These are phyloP conservation scores for Panus rudis DNA, from an alignment of 768 basidiomycete species.

Conservation along the genomic window DNA sequence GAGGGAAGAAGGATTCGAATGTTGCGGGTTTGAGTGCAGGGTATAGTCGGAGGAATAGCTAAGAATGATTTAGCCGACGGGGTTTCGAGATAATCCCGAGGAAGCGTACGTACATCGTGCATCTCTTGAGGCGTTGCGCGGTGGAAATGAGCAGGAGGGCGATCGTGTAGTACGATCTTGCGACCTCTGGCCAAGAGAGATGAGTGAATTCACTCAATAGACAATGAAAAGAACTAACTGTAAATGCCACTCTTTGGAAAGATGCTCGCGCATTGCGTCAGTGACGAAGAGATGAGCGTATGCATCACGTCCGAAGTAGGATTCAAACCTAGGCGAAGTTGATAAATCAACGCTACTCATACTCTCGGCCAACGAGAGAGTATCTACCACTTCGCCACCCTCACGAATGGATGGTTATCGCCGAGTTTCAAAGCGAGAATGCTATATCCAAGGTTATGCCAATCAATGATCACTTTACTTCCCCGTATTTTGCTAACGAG, in stretches of 20 bases:
- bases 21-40: slow-evolving; percentile 45
- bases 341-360: slow-evolving; percentile 2
- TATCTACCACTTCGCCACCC: slow-evolving; percentile 63
- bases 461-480: slow-evolving; percentile 91
- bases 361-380: slow-evolving; percentile 3
- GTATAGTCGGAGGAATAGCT: slow-evolving; percentile 45
- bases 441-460: slow-evolving; percentile 97
- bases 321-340: slow-evolving; percentile 62
- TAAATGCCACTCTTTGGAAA: slow-evolving; percentile 69
- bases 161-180: slow-evolving; percentile 79
- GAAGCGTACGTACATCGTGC: slow-evolving; percentile 51
- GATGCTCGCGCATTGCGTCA: slow-evolving; percentile 67
- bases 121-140: slow-evolving; percentile 60
- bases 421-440: slow-evolving; percentile 86
- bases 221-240: slow-evolving; percentile 41
- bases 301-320: slow-evolving; percentile 68
- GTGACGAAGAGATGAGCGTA: slow-evolving; percentile 95
- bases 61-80: too few species aligned
- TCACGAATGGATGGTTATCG: slow-evolving; percentile 57
- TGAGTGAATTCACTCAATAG: neutral
- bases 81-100: neutral
- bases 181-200: slow-evolving; percentile 49
- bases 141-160: slow-evolving; percentile 83
- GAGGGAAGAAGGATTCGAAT: slow-evolving; percentile 46
- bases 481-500: slow-evolving; percentile 59